These are phyloP conservation scores for Vachellia collinsii DNA, from an alignment of 306 rosid genomes.

Conservation along the genomic window DNA sequence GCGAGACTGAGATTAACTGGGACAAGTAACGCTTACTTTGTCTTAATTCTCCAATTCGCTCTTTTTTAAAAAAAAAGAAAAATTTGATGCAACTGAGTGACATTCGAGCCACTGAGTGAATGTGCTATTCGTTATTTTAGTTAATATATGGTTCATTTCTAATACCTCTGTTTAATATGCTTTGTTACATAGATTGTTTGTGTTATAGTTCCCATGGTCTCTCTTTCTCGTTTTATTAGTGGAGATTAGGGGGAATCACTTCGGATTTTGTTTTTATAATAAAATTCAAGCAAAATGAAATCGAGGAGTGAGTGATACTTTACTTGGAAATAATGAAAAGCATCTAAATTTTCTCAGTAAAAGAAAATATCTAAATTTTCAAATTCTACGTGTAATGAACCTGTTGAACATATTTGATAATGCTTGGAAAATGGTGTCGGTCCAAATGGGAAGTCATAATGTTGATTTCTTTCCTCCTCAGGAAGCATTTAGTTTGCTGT, in stretches of 20 bases:
- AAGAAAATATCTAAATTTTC: background rate
- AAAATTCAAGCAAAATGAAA: background rate
- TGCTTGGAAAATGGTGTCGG: background rate
- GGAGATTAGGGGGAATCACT: background rate
- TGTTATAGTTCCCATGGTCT: background rate
- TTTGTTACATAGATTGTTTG: background rate
- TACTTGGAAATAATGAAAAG: background rate
- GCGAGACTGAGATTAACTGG: conserved; percentile 86
- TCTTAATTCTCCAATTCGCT: background rate
- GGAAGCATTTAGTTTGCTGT: background rate
- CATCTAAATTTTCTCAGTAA: background rate
- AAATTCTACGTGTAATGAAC: background rate
- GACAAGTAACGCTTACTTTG: conserved; percentile 58
- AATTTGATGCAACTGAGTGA: no score
- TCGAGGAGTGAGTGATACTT: background rate
- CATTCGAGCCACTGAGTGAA: background rate
- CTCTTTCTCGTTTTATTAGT: background rate
- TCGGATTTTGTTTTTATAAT: background rate
- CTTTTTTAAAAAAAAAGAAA: background rate
- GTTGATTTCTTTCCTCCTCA: background rate
- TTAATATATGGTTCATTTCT: background rate
- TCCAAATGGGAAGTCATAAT: background rate
- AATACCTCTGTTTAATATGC: background rate
- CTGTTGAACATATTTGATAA: conserved; percentile 4
- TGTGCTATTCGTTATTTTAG: background rate